Conservation (phyloP, 352 stramenopile species). For the Globisporangium radiosum region DNA sequence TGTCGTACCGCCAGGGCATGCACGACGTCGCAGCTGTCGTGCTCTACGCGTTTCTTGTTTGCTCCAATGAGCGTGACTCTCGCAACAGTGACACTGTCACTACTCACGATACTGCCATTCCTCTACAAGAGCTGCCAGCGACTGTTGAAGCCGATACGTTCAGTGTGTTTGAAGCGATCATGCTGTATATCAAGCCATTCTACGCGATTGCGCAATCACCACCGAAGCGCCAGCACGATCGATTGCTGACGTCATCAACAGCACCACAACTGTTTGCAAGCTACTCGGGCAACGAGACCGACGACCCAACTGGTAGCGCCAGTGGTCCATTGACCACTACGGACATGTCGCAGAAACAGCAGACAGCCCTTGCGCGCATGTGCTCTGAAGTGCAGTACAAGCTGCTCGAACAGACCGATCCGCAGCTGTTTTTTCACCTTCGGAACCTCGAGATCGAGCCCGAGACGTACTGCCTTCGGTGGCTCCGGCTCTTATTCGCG, state of each 20-base stretch:
- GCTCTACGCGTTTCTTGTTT: slow-evolving; percentile 53
- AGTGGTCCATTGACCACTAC: background rate
- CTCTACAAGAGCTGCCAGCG: slow-evolving; percentile 22
- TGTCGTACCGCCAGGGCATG: slow-evolving; percentile 84
- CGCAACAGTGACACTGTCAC: background rate
- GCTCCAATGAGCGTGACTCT: background rate
- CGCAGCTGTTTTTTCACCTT: slow-evolving; percentile 76
- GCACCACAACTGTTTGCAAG: slow-evolving; percentile 15
- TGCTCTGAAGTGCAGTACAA: slow-evolving; percentile 75
- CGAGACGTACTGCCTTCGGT: slow-evolving; percentile 77
- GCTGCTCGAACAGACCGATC: slow-evolving; percentile 66
- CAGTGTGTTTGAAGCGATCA: slow-evolving; percentile 65
- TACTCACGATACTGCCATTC: background rate
- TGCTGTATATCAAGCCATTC: slow-evolving; percentile 75
- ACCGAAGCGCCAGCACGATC: background rate
- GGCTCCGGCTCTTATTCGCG: slow-evolving; percentile 74
- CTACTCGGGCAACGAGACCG: slow-evolving; percentile 15
- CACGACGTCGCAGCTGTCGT: slow-evolving; percentile 77
- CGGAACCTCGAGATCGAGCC: slow-evolving; percentile 75
- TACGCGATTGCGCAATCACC: slow-evolving; percentile 60
- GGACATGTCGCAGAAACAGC: slow-evolving; percentile 4
- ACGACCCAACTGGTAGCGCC: slow-evolving; percentile 7
- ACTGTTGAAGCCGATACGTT: slow-evolving; percentile 59
- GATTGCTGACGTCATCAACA: background rate
- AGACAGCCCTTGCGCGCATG: slow-evolving; percentile 53